Percentiles rank a stretch among this genome's conserved stretches.
Evolutionary conservation across 805 yeast genomes (phyloP).

Genomic region (Ogataea populi-albae): DNA sequence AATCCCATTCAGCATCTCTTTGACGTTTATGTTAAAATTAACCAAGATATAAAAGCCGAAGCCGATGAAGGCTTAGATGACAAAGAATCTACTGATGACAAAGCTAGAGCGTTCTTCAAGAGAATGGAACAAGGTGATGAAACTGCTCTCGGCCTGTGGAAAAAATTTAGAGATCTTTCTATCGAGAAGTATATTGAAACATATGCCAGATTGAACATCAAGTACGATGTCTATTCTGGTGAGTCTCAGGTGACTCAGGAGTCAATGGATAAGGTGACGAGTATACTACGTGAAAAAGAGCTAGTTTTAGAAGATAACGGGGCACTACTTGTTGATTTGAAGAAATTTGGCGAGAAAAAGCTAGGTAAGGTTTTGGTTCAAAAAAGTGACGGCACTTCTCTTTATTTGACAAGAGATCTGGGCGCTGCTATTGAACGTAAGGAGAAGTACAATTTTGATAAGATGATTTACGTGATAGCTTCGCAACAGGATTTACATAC

Average conservation of each 20-base stretch:
- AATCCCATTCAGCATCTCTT: slow-evolving; percentile 95
- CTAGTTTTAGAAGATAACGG: slow-evolving; percentile 86
- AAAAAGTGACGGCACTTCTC: slow-evolving; percentile 92
- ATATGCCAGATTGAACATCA: slow-evolving; percentile 87
- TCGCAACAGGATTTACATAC: slow-evolving; percentile 93
- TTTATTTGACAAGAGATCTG: slow-evolving; percentile 92
- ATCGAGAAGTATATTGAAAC: slow-evolving; percentile 83
- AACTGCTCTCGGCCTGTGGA: slow-evolving; percentile 75
- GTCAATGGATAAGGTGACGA: slow-evolving; percentile 62
- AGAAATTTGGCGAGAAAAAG: slow-evolving; percentile 75
- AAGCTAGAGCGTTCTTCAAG: slow-evolving; percentile 84
- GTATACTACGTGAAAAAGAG: slow-evolving; percentile 60
- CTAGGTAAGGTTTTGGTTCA: slow-evolving; percentile 90
- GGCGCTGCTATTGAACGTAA: slow-evolving; percentile 95
- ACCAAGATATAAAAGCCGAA: slow-evolving; percentile 69
- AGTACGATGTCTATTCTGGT: slow-evolving; percentile 87
- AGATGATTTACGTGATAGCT: slow-evolving; percentile 95
- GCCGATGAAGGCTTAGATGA: slow-evolving; percentile 49
- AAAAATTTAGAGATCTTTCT: slow-evolving; percentile 83
- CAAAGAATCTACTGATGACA: slow-evolving; percentile 60
- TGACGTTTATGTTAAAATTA: slow-evolving; percentile 86
- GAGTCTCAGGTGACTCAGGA: slow-evolving; percentile 89
- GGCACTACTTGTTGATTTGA: slow-evolving; percentile 82
- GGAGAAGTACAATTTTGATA: slow-evolving; percentile 80
- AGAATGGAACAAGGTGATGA: slow-evolving; percentile 93